Evolutionary conservation across 2,329 filamentous ascomycete genomes (phyloP).

Genomic region (Neofusicoccum kwambonambiense): DNA sequence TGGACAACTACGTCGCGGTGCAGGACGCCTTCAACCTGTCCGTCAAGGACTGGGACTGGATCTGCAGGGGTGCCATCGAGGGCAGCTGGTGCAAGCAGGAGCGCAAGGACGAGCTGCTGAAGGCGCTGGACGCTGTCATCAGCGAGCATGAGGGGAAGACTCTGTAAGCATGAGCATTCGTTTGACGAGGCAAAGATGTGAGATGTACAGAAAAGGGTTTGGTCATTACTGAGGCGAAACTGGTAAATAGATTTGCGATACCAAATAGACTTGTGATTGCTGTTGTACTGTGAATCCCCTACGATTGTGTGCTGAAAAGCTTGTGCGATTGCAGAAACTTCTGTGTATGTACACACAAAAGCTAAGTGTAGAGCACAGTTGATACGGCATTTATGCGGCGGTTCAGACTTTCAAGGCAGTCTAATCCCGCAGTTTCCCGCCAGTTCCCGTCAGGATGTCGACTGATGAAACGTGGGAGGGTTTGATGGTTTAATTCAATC

Average conservation of each 20-base stretch:
- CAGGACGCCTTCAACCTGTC: slow-evolving; percentile 67
- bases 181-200: not conserved
- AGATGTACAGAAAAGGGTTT: not conserved
- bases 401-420: no score
- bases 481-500: no score
- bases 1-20: slow-evolving; percentile 73
- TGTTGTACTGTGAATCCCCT: not conserved
- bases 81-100: slow-evolving; percentile 68
- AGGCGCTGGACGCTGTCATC: slow-evolving; percentile 19
- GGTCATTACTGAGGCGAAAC: not conserved
- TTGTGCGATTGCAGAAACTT: no score
- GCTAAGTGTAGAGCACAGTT: no score
- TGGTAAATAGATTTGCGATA: slow-evolving; percentile 1
- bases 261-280: not conserved
- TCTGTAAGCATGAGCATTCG: not conserved
- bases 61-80: slow-evolving; percentile 61
- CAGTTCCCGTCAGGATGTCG: no score
- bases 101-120: slow-evolving; percentile 61
- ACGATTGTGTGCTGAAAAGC: no score
- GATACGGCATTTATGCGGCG: no score
- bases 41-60: slow-evolving; percentile 64
- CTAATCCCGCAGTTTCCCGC: no score
- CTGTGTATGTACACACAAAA: no score
- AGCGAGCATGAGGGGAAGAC: slow-evolving; percentile 5
- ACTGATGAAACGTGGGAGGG: no score